Evolutionary conservation across 441 rosid genomes (phyloP).

Genomic region (Gossypium schwendimanii): DNA sequence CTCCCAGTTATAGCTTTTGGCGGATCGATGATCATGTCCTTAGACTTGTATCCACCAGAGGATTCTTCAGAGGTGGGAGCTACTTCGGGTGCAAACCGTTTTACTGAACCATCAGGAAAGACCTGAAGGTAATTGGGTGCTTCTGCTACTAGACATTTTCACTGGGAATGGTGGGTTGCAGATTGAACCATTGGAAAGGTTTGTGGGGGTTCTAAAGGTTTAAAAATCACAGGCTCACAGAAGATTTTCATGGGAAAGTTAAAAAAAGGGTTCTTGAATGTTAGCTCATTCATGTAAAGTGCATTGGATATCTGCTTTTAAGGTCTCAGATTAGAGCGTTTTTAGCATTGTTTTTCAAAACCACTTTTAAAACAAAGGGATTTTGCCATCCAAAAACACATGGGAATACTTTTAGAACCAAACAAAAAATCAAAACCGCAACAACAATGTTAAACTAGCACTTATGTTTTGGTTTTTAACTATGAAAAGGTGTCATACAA

Average conservation of each 20-base stretch:
- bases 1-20: conserved; percentile 39
- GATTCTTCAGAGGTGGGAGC: conserved; percentile 25
- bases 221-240: background rate
- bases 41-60: conserved; percentile 27
- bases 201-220: conserved; percentile 7
- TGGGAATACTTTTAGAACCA: no score
- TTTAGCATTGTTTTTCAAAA: no score
- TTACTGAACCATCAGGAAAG: conserved; percentile 44
- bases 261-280: background rate
- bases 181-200: background rate
- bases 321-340: background rate
- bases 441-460: no score
- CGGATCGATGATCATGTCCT: conserved; percentile 35
- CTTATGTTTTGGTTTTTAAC: background rate
- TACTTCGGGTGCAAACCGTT: conserved; percentile 31
- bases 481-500: background rate
- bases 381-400: no score
- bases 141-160: conserved; percentile 37
- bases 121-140: conserved; percentile 46
- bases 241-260: background rate
- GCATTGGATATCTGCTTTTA: background rate
- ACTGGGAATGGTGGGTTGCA: background rate
- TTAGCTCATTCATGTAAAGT: conserved; percentile 32
- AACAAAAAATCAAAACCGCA: background rate
- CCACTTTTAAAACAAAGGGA: no score